These are phyloP conservation scores for Fraxinus dipetala DNA, from an alignment of 305 asterid genomes.

Conservation along the genomic window DNA sequence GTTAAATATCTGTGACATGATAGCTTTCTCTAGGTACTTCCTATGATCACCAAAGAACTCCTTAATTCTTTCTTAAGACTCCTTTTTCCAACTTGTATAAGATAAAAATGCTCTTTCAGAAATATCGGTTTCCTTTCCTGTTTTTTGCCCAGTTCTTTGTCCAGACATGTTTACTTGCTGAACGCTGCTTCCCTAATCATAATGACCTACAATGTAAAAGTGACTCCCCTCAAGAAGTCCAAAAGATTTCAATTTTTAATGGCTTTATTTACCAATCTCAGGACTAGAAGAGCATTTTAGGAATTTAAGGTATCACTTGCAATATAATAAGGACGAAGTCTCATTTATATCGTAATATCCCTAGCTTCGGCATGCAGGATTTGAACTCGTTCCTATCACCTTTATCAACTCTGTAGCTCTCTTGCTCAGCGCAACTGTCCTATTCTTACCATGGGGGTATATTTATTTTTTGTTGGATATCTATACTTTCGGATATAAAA, in stretches of 20 bases:
- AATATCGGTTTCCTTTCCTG: not conserved
- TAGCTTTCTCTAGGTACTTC: not conserved
- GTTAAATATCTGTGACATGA: not conserved
- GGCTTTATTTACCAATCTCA: not conserved
- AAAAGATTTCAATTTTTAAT: not conserved
- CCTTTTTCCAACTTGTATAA: not conserved
- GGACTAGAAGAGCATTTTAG: not conserved
- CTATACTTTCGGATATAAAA: not conserved
- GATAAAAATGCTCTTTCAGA: not conserved
- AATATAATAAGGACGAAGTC: not conserved
- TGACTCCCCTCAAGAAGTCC: not conserved
- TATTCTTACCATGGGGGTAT: not conserved
- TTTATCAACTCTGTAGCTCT: not conserved
- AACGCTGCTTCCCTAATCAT: not conserved
- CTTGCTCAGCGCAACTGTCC: not conserved
- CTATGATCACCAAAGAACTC: not conserved
- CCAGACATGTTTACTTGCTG: not conserved
- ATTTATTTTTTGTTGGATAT: not conserved
- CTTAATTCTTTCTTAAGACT: not conserved
- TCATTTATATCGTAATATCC: not conserved
- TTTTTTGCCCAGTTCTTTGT: not conserved
- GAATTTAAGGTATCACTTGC: not conserved
- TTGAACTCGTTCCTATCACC: not conserved
- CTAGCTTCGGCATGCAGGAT: not conserved
- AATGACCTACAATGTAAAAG: not conserved